Evolutionary conservation across 2,329 filamentous ascomycete species (phyloP), one percentile per base, ranked within the genome.

Genomic region (Penicillium sp.): DNA sequence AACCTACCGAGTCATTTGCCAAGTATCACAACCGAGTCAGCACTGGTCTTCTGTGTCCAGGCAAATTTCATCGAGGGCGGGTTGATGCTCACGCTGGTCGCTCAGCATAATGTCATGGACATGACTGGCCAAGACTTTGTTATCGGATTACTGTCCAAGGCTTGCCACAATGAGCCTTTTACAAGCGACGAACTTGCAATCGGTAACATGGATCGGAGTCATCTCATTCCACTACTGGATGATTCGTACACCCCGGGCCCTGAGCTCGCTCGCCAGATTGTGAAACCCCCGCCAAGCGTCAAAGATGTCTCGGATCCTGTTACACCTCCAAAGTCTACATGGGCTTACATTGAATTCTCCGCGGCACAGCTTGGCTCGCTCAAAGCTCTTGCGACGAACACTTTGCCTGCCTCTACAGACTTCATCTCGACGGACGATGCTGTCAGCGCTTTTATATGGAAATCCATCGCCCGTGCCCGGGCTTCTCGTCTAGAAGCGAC

Each of bases 351-450:
- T 10, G 40, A 44, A 15, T 49, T 63, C 10, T 54, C 60, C 12
- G 42, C 48, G 5, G 32, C 25, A 16, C 49, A 60, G 2, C 41
- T 58, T 13, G n/a, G 16, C 8, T 42, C 48, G 6, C 52, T 64
- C 25, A 64, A 64, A 29, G 35, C 37, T 7, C 35, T 49, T 12
- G 57, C 55, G 13, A 51, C 29, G 6, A 41, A 46, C 3, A 57
- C 55, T 10, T 50, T 66, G 49, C 55, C 65, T 21, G 18, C 48
- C 3, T 44, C 61, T 5, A 38, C 37, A 1, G 55, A 55, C 2
- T 82, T 75, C 52, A 63, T 83, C 21, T 81, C 81, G 1, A 83
- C 80, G 0, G 80, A 84, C 51, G 82, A 85, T 60, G 70, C 75
- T 1, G 62, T 84, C 16, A 78, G 68, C 3, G 79, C 80, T 0